These are phyloP conservation scores for Baorangia bicolor DNA, from an alignment of 768 basidiomycete species.

Conservation along the genomic window DNA sequence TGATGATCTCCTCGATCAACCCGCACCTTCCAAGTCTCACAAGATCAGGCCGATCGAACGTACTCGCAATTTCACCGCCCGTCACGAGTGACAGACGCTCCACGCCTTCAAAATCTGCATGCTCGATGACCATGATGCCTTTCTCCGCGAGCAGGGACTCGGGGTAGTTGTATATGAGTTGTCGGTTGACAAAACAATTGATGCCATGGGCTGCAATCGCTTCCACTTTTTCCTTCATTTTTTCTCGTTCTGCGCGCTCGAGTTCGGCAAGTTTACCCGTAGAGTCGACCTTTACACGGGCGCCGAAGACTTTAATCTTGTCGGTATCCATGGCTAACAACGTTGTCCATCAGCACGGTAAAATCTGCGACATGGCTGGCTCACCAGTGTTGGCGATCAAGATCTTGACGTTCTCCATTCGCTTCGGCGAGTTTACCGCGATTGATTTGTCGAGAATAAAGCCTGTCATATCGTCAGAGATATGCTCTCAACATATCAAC, in stretches of 20 bases:
- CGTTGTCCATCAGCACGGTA: neutral
- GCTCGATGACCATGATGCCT: constrained; percentile 95
- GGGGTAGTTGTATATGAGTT: constrained; percentile 99
- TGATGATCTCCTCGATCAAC: constrained; percentile 97
- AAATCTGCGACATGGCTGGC: constrained; percentile 26
- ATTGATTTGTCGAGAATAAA: constrained; percentile 98
- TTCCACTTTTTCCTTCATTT: constrained; percentile 99
- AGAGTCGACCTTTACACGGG: constrained; percentile 91
- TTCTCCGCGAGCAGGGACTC: constrained; percentile 93
- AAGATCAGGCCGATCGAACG: constrained; percentile 89
- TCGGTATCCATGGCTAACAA: constrained; percentile 96
- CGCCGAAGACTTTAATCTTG: constrained; percentile 99
- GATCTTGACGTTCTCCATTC: constrained; percentile 92
- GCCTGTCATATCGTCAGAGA: constrained; percentile 43
- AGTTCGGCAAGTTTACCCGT: constrained; percentile 98
- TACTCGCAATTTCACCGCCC: constrained; percentile 95
- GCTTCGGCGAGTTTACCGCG: constrained; percentile 91
- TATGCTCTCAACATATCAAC: neutral
- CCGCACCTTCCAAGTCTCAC: constrained; percentile 94
- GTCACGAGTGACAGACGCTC: constrained; percentile 94
- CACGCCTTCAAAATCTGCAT: constrained; percentile 98
- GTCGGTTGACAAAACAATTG: constrained; percentile 96
- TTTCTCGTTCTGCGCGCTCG: constrained; percentile 95
- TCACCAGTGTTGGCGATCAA: constrained; percentile 97
- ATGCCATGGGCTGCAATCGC: constrained; percentile 93